Evolutionary conservation across 2,329 filamentous ascomycete species (phyloP).

Genomic region (Fusarium sp.): DNA sequence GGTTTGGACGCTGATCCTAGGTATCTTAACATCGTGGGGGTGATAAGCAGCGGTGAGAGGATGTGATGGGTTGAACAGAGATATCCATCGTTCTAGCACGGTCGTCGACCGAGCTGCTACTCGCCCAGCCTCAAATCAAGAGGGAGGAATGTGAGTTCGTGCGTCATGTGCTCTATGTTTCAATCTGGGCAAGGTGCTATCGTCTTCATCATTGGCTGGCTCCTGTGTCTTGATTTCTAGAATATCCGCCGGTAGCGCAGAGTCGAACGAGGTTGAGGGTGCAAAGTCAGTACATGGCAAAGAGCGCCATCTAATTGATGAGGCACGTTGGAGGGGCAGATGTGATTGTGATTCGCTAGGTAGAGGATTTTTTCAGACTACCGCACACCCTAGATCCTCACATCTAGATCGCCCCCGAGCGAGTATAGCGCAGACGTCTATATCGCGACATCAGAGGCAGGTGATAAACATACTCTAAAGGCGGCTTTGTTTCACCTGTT

Average conservation of each 20-base stretch:
- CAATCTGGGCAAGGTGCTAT: slow-evolving; percentile 35
- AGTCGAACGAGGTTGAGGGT: slow-evolving; percentile 41
- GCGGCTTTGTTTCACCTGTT: slow-evolving; percentile 25
- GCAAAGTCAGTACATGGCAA: slow-evolving; percentile 29
- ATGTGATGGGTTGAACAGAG: slow-evolving; percentile 37
- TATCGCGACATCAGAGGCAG: slow-evolving; percentile 34
- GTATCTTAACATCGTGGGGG: slow-evolving; percentile 26
- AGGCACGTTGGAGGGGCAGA: slow-evolving; percentile 33
- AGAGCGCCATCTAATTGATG: slow-evolving; percentile 33
- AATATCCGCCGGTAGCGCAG: slow-evolving; percentile 54
- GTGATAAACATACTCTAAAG: slow-evolving; percentile 28
- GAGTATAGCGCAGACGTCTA: slow-evolving; percentile 29
- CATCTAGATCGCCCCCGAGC: slow-evolving; percentile 40
- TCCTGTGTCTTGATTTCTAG: slow-evolving; percentile 49
- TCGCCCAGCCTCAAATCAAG: slow-evolving; percentile 32
- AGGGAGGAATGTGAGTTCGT: slow-evolving; percentile 43
- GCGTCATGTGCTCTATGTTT: slow-evolving; percentile 46
- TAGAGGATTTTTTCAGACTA: slow-evolving; percentile 2
- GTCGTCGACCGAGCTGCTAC: slow-evolving; percentile 39
- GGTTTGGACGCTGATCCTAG: slow-evolving; percentile 18
- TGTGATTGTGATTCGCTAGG: slow-evolving; percentile 38
- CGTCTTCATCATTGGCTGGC: slow-evolving; percentile 45
- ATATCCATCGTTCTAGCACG: slow-evolving; percentile 36
- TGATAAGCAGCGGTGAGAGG: slow-evolving; percentile 48
- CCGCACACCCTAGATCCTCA: slow-evolving; percentile 41